Evolutionary conservation across 2,329 filamentous ascomycete species (phyloP).

Genomic region (Diaporthe aspalathi): DNA sequence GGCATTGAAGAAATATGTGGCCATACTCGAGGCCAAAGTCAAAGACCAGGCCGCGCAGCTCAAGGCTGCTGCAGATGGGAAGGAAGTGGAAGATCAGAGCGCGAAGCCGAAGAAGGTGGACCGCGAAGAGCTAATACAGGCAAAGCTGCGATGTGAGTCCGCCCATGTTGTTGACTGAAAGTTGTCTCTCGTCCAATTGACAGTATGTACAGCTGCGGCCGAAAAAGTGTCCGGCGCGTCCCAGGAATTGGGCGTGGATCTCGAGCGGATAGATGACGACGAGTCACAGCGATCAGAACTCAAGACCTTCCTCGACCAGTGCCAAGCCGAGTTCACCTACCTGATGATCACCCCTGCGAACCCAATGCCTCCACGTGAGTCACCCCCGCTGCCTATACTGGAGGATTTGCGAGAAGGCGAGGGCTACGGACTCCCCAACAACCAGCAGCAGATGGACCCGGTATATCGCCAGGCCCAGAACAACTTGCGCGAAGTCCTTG

Average conservation of each 20-base stretch:
- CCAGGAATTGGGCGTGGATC: constrained; percentile 58
- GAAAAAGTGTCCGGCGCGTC: constrained; percentile 53
- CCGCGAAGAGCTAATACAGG: constrained; percentile 64
- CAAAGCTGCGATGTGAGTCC: constrained; percentile 66
- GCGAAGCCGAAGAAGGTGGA: constrained; percentile 62
- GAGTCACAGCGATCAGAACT: constrained; percentile 64
- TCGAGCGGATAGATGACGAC: constrained; percentile 61
- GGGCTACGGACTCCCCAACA: constrained; percentile 56
- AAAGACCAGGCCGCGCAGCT: constrained; percentile 83
- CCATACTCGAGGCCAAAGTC: constrained; percentile 88
- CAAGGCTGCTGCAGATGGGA: constrained; percentile 62
- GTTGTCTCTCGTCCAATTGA: constrained; percentile 29
- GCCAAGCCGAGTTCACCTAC: constrained; percentile 74
- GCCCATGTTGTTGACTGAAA: constrained; percentile 25
- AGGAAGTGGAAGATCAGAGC: constrained; percentile 42
- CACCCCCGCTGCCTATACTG: constrained; percentile 66
- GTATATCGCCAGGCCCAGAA: constrained; percentile 30
- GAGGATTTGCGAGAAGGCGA: constrained; percentile 70
- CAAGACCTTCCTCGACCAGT: constrained; percentile 72
- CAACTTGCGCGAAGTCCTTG: constrained; percentile 34
- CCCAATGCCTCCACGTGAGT: constrained; percentile 72
- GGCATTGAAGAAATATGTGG: constrained; percentile 89
- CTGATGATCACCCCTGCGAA: constrained; percentile 76
- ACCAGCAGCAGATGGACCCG: constrained; percentile 54
- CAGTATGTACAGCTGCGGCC: constrained; percentile 51